Evolutionary conservation across 1,139 yeast species (phyloP), one percentile per base, ranked within the genome.

Genomic region (Schwanniomyces etchellsii): DNA sequence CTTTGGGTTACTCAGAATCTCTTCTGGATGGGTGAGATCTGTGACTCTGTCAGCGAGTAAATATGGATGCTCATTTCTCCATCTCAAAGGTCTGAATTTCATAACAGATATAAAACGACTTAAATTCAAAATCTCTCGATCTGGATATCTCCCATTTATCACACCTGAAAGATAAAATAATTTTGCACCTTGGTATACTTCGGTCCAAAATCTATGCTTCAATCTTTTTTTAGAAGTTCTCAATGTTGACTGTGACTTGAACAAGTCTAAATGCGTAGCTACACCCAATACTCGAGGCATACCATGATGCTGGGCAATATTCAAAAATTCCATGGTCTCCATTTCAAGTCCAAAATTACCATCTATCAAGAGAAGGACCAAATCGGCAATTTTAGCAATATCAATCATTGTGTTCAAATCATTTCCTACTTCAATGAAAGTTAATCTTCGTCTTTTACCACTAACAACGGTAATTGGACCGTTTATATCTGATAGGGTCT

Each of bases 311-410:
- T 93, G 95, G 4, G 96, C 93, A 43, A 93, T 75, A 51, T 93
- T 93, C 41, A 93, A 70, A 52, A 93, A 93, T 58, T 93, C 99
- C 98, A 93, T 93, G 11, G 98, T 93, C 57, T 93, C 99, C 99
- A 93, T 93, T 62, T 93, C 99, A 40, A 93, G 78, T 4, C 99
- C 99, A 54, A 86, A 93, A 55, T 93, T 93, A 39, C 98, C 98
- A 61, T 93, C 99, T 39, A 93, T 78, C 70, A 91, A 63, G 38
- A 93, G 58, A 34, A 93, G 66, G 14, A 93, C 95, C 40, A 93
- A 67, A 56, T 93, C 99, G 0, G 97, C 96, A 33, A 89, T 77
- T 50, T 93, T 93, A 21, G 98, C 96, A 26, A 93, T 77, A 60
- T 93, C 99, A 27, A 89, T 79, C 98, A 93, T 91, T 3, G 96